Percentiles rank a stretch among this genome's conserved stretches.
phyloP scores from a whole-genome alignment of 129 eudicot genomes.

The Scalesia atractyloides region DNA sequence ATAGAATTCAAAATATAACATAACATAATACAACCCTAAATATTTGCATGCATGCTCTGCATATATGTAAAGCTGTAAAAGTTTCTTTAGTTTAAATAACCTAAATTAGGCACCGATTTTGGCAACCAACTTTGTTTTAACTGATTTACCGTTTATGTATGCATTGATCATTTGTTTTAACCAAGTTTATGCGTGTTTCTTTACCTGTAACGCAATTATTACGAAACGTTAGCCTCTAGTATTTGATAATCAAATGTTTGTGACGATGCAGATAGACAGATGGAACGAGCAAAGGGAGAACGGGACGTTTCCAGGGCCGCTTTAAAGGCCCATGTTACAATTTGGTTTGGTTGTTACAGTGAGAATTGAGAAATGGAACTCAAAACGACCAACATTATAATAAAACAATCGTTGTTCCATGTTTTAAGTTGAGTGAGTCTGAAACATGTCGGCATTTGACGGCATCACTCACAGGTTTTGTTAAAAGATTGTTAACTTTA shows the following conservation, averaged over 20 bases:
- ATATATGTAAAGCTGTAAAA: too few relatives aligned
- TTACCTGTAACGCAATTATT: too few relatives aligned
- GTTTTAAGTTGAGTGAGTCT: conserved; percentile 22
- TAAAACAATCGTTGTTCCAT: conserved; percentile 22
- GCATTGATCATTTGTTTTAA: too few relatives aligned
- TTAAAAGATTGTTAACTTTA: conserved; percentile 9
- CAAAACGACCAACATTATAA: conserved; percentile 6
- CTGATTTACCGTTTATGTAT: too few relatives aligned
- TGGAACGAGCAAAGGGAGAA: conserved; percentile 95
- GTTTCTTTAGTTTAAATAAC: too few relatives aligned
- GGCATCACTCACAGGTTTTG: conserved; percentile 10
- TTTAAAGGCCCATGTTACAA: conserved; percentile 36
- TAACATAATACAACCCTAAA: too few relatives aligned
- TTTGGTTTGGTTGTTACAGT: not conserved
- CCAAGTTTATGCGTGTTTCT: too few relatives aligned
- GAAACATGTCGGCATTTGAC: conserved; percentile 23
- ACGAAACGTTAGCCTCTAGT: too few relatives aligned
- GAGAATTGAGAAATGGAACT: conserved; percentile 16
- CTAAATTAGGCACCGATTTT: too few relatives aligned
- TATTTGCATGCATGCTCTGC: too few relatives aligned
- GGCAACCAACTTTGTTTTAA: too few relatives aligned
- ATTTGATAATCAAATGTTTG: not conserved
- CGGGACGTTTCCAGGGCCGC: conserved; percentile 90
- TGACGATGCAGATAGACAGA: conserved; percentile 63
- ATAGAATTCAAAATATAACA: too few relatives aligned